These are phyloP conservation scores for Alternaria solani DNA, from an alignment of 2,329 filamentous ascomycete species.

Conservation along the genomic window DNA sequence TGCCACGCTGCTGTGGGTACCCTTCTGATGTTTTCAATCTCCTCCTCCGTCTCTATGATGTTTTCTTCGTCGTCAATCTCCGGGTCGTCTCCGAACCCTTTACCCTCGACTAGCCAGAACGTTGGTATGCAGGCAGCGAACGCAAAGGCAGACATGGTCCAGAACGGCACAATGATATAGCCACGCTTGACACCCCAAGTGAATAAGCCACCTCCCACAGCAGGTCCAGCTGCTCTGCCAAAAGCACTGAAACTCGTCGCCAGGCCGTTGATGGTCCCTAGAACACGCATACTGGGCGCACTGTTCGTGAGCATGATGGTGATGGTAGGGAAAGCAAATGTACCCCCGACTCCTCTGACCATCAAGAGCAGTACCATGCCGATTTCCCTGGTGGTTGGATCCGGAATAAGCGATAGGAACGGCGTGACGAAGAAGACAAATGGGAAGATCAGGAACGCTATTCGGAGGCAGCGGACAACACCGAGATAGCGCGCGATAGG, in stretches of 20 bases:
- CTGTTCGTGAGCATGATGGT: slow-evolving; percentile 93
- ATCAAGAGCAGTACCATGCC: slow-evolving; percentile 73
- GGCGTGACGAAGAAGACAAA: slow-evolving; percentile 82
- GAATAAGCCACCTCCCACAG: slow-evolving; percentile 75
- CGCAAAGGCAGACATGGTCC: slow-evolving; percentile 72
- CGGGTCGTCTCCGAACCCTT: slow-evolving; percentile 65
- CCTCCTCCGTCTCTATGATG: slow-evolving; percentile 26
- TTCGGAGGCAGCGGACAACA: slow-evolving; percentile 74
- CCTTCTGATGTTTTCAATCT: neutral
- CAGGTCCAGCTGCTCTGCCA: slow-evolving; percentile 81
- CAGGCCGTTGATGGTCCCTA: slow-evolving; percentile 91
- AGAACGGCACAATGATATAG: slow-evolving; percentile 83
- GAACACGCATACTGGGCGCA: slow-evolving; percentile 74
- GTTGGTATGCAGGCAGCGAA: slow-evolving; percentile 73
- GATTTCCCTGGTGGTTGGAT: slow-evolving; percentile 61
- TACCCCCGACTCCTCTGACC: slow-evolving; percentile 76
- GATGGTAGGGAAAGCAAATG: slow-evolving; percentile 87
- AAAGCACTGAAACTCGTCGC: slow-evolving; percentile 84
- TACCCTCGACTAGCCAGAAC: slow-evolving; percentile 76
- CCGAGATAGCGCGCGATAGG: slow-evolving; percentile 75
- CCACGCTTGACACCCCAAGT: slow-evolving; percentile 77
- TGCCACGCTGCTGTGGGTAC: neutral
- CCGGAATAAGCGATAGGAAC: slow-evolving; percentile 73
- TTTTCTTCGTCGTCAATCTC: slow-evolving; percentile 49
- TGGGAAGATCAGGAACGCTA: slow-evolving; percentile 73